phyloP scores from a whole-genome alignment of 2,329 filamentous ascomycete species.

The Fusarium globosum region DNA sequence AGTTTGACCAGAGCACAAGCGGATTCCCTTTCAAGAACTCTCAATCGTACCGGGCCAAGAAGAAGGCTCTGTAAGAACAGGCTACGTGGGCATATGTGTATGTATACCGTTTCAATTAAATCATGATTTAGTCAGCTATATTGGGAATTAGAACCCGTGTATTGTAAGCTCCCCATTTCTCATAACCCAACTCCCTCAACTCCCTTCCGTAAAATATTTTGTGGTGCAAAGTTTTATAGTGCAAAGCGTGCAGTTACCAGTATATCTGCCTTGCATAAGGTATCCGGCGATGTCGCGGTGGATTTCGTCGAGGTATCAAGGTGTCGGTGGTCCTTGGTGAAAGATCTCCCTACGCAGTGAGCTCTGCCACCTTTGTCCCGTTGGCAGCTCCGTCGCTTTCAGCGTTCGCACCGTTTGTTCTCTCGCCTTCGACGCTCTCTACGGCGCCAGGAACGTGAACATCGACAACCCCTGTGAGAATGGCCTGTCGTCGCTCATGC shows the following conservation, averaged over 20 bases:
- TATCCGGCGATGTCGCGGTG: not conserved
- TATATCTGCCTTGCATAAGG: not conserved
- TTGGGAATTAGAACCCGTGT: conserved; percentile 8
- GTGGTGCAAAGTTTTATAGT: conserved; percentile 36
- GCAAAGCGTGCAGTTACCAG: conserved; percentile 17
- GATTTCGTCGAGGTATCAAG: not conserved
- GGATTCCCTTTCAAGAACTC: conserved; percentile 54
- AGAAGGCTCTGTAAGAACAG: conserved; percentile 48
- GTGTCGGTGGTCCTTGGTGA: not conserved
- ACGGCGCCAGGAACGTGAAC: conserved; percentile 54
- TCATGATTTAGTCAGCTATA: conserved; percentile 23
- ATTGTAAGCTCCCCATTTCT: conserved; percentile 14
- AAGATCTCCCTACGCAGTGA: conserved; percentile 1
- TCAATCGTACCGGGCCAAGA: conserved; percentile 53
- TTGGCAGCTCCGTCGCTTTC: conserved; percentile 23
- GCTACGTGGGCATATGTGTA: not conserved
- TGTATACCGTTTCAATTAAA: conserved; percentile 8
- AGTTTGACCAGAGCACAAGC: conserved; percentile 54
- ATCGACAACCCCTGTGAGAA: conserved; percentile 61
- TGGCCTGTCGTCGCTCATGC: conserved; percentile 67
- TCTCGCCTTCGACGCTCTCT: conserved; percentile 43
- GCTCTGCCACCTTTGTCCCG: conserved; percentile 12
- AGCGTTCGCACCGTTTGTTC: conserved; percentile 38
- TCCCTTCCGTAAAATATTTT: conserved; percentile 34
- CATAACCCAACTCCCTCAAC: conserved; percentile 42